These are phyloP conservation scores for Phytopythium litorale DNA, from an alignment of 352 stramenopile genomes.

Conservation along the genomic window DNA sequence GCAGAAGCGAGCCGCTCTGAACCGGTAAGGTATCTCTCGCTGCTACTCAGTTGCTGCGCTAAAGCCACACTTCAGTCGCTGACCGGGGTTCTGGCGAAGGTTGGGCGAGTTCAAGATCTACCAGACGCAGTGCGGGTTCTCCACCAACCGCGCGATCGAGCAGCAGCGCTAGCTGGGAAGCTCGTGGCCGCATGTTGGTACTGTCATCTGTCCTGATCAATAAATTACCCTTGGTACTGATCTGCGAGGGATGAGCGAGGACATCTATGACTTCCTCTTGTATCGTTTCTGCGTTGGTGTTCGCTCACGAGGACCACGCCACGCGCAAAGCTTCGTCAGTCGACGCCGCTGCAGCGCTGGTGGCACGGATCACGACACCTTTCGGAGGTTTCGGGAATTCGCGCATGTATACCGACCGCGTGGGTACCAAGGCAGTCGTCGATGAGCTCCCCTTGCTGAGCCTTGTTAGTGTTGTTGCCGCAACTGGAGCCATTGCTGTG, in stretches of 20 bases:
- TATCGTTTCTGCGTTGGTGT: not conserved
- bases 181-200: not conserved
- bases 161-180: conserved; percentile 2
- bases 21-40: conserved; percentile 11
- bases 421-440: not conserved
- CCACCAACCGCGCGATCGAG: conserved; percentile 1
- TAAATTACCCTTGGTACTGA: conserved; percentile 8
- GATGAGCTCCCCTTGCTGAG: not conserved
- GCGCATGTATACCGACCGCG: conserved; percentile 35
- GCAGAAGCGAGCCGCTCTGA: conserved; percentile 15
- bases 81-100: not conserved
- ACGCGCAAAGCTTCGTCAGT: conserved; percentile 23
- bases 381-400: conserved; percentile 56
- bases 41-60: not conserved
- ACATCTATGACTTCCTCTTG: no score
- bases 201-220: not conserved
- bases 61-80: no score
- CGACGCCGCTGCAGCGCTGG: conserved; percentile 11
- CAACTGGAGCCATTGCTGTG: not conserved
- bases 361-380: conserved; percentile 32
- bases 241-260: not conserved
- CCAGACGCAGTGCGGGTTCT: conserved; percentile 16
- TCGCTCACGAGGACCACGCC: conserved; percentile 35
- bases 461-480: not conserved
- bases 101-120: conserved; percentile 16